Conservation (phyloP, 192 early-diverging fungal genomes). For the Coemansia furcata region DNA sequence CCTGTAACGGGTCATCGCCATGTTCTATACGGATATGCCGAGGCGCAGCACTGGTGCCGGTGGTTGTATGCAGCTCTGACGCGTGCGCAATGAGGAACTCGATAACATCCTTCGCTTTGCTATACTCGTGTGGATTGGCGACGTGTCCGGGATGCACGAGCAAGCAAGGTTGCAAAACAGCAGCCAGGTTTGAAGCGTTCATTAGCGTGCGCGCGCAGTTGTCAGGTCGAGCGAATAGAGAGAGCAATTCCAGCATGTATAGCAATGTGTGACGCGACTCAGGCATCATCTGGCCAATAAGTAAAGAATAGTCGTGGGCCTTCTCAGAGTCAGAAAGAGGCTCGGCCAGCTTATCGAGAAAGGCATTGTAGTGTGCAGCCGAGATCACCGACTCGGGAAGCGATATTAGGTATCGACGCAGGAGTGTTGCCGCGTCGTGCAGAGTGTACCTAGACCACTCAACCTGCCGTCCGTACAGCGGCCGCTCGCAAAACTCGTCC, state of each 20-base stretch:
- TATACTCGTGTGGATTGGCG: constrained; percentile 70
- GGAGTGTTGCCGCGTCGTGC: constrained; percentile 75
- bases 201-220: constrained; percentile 61
- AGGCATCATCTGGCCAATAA: constrained; percentile 59
- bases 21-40: neutral
- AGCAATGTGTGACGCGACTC: constrained; percentile 67
- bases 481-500: constrained; percentile 62
- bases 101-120: constrained; percentile 68
- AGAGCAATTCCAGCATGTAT: constrained; percentile 67
- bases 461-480: constrained; percentile 60
- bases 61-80: constrained; percentile 17
- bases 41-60: neutral
- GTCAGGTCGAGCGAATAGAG: constrained; percentile 36
- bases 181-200: constrained; percentile 72
- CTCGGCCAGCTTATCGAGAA: constrained; percentile 61
- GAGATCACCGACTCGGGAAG: constrained; percentile 75
- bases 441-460: constrained; percentile 69
- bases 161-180: constrained; percentile 73
- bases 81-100: constrained; percentile 68
- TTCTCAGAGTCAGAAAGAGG: constrained; percentile 37
- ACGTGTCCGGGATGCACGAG: constrained; percentile 71
- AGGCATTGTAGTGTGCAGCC: constrained; percentile 60
- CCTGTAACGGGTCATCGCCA: neutral
- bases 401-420: constrained; percentile 68
- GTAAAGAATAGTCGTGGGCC: constrained; percentile 52